Evolutionary conservation across 176 grass and related monocot genomes (phyloP).

Genomic region (Calamus simplicifolius): DNA sequence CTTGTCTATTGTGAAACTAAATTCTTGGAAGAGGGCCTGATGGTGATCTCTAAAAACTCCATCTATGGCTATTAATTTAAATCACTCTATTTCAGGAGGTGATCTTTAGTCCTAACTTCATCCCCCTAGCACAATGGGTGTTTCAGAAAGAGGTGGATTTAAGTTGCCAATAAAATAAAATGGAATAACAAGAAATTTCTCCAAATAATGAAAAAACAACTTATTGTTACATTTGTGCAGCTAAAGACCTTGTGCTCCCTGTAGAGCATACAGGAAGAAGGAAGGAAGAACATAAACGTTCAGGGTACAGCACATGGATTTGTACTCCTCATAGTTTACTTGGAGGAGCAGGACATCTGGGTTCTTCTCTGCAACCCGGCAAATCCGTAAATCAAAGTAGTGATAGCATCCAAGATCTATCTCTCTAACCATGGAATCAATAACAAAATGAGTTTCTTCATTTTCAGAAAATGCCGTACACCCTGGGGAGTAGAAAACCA

Average conservation of each 20-base stretch:
- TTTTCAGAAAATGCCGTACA: background rate
- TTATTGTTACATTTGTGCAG: conserved; percentile 12
- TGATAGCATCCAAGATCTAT: too few relatives aligned
- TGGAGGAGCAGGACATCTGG: background rate
- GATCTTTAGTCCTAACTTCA: too few relatives aligned
- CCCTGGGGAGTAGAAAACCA: background rate
- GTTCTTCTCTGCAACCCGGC: conserved; percentile 14
- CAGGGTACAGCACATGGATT: conserved; percentile 2
- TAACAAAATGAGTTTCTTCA: too few relatives aligned
- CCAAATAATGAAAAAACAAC: background rate
- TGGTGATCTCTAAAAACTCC: too few relatives aligned
- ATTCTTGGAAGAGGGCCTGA: too few relatives aligned
- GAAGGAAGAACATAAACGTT: conserved; percentile 4
- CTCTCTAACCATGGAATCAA: too few relatives aligned
- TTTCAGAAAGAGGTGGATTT: too few relatives aligned
- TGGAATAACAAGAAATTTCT: background rate
- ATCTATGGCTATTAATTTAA: too few relatives aligned
- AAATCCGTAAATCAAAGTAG: background rate
- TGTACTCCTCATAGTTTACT: conserved; percentile 3
- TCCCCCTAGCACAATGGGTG: too few relatives aligned
- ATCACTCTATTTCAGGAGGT: too few relatives aligned
- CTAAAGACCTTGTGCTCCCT: conserved; percentile 6
- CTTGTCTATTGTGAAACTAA: too few relatives aligned
- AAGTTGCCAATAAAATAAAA: background rate
- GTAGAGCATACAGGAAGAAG: background rate